Evolutionary conservation across 129 eudicot species (phyloP).

Genomic region (Ambrosia trifida): DNA sequence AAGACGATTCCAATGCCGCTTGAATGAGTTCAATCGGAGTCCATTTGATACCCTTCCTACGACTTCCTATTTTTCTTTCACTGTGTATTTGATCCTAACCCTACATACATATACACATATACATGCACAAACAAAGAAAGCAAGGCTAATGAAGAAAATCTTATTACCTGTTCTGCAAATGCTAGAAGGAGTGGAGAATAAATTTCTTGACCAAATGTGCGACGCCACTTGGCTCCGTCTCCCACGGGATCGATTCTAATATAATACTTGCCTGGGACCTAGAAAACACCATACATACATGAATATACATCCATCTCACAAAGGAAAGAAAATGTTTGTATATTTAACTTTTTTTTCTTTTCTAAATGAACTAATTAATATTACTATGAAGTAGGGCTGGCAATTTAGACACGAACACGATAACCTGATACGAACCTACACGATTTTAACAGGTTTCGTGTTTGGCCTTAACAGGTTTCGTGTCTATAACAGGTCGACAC

Average conservation of each 20-base stretch:
- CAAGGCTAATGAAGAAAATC: slow-evolving; percentile 7
- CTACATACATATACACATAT: too few relatives aligned
- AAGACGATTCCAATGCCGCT: too few relatives aligned
- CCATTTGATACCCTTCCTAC: too few relatives aligned
- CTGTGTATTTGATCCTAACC: too few relatives aligned
- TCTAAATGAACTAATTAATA: neutral
- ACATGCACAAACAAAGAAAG: neutral
- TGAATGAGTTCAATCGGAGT: too few relatives aligned
- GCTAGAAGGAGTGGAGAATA: slow-evolving; percentile 95
- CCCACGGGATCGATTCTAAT: slow-evolving; percentile 89
- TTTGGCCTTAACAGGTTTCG: too few relatives aligned
- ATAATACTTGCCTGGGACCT: slow-evolving; percentile 82
- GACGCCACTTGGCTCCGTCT: slow-evolving; percentile 97
- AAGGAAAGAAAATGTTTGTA: neutral
- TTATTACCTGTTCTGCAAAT: slow-evolving; percentile 76
- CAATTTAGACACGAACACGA: too few relatives aligned
- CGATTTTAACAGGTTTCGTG: too few relatives aligned
- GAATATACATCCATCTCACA: slow-evolving; percentile 11
- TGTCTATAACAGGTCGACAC: too few relatives aligned
- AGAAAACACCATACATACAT: slow-evolving; percentile 25
- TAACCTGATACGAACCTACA: too few relatives aligned
- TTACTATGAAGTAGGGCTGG: too few relatives aligned
- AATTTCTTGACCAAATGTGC: slow-evolving; percentile 90
- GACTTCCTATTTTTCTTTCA: too few relatives aligned
- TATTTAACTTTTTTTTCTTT: neutral